Conservation (phyloP, 768 basidiomycete species). For the Phylloporus sp. region DNA sequence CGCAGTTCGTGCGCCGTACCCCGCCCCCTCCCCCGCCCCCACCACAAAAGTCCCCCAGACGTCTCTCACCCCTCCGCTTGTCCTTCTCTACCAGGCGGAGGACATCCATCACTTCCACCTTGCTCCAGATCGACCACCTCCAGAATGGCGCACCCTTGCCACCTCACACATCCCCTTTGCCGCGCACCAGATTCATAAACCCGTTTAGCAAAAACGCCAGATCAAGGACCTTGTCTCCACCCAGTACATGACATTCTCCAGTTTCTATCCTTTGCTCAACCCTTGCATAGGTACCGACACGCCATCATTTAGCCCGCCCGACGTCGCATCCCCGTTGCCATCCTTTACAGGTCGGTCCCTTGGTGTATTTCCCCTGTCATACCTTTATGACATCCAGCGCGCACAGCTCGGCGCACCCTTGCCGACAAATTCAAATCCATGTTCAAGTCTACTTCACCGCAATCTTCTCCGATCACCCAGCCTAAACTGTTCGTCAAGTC, state of each 20-base stretch:
- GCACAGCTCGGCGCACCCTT: slow-evolving; percentile 10
- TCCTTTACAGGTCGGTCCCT: not conserved
- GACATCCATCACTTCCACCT: not conserved
- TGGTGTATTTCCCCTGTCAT: not conserved
- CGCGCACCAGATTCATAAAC: not conserved
- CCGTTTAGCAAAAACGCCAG: not conserved
- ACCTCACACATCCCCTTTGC: not conserved
- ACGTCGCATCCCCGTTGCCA: not conserved
- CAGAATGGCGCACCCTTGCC: not conserved
- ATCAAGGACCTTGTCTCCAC: not conserved
- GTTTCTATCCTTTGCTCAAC: not conserved
- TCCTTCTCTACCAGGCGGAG: not conserved
- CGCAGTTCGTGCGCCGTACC: not conserved
- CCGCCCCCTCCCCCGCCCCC: not conserved
- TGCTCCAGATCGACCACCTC: not conserved
- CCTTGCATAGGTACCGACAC: slow-evolving; percentile 2
- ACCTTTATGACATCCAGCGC: not conserved
- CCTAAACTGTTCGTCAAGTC: slow-evolving; percentile 12
- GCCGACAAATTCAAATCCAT: slow-evolving; percentile 22
- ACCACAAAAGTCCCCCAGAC: not conserved
- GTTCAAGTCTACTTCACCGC: slow-evolving; percentile 13
- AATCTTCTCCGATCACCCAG: not conserved
- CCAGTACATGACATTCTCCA: not conserved
- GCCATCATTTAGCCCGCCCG: not conserved
- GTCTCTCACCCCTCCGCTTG: slow-evolving; percentile 1